phyloP scores from a whole-genome alignment of 352 stramenopile species.

The Pythium coloratum region DNA sequence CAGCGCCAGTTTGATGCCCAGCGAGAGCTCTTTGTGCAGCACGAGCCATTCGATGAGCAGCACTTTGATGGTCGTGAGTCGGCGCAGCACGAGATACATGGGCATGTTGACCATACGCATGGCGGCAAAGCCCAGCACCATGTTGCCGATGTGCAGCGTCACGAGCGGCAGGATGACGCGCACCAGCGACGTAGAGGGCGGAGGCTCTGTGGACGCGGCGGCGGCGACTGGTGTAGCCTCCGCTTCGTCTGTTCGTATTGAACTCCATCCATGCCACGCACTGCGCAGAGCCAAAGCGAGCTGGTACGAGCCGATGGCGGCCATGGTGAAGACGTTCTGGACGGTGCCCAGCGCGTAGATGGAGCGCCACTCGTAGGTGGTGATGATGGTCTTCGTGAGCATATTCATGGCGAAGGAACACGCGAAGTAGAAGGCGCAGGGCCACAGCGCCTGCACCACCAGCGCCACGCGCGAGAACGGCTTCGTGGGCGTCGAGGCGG shows the following conservation, averaged over 20 bases:
- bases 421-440: slow-evolving; percentile 62
- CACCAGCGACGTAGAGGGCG: slow-evolving; percentile 14
- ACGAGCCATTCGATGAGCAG: slow-evolving; percentile 79
- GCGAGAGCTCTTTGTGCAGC: slow-evolving; percentile 58
- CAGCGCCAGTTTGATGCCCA: slow-evolving; percentile 55
- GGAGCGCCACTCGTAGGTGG: slow-evolving; percentile 54
- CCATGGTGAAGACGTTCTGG: slow-evolving; percentile 65
- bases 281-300: slow-evolving; percentile 14
- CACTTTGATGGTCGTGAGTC: slow-evolving; percentile 73
- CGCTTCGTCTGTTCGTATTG: background rate
- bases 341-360: slow-evolving; percentile 64
- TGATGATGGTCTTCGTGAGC: slow-evolving; percentile 71
- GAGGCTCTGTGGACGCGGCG: background rate
- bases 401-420: slow-evolving; percentile 79
- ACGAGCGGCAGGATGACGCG: slow-evolving; percentile 52
- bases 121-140: slow-evolving; percentile 63
- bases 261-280: background rate
- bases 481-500: background rate
- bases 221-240: background rate
- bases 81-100: slow-evolving; percentile 70
- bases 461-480: background rate
- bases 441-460: slow-evolving; percentile 44
- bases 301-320: slow-evolving; percentile 37
- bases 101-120: slow-evolving; percentile 73
- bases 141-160: slow-evolving; percentile 57